Evolutionary conservation across 768 basidiomycete genomes (phyloP).

Genomic region (Cyathus striatus): DNA sequence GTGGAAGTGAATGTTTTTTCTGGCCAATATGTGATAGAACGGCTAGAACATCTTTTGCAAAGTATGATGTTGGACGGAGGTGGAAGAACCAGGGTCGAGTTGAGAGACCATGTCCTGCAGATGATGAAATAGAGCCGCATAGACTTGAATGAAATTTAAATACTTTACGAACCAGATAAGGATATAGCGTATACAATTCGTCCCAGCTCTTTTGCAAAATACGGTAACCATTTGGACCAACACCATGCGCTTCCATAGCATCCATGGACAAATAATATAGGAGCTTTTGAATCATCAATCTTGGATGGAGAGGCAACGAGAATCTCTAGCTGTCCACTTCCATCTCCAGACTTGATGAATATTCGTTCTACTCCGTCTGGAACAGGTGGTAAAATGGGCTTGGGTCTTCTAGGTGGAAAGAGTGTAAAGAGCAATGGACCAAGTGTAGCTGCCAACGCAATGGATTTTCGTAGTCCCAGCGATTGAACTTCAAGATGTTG

Average conservation of each 20-base stretch:
- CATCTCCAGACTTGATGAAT: conserved; percentile 7
- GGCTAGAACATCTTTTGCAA: conserved; percentile 2
- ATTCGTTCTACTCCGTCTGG: conserved; percentile 3
- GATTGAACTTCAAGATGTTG: too few species aligned
- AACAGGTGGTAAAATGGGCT: conserved; percentile 2
- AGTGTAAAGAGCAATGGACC: neutral
- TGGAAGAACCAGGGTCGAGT: conserved; percentile 5
- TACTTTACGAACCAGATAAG: conserved; percentile 6
- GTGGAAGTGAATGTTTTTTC: neutral
- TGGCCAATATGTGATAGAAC: conserved; percentile 2
- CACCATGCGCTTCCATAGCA: conserved; percentile 9
- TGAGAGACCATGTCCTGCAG: conserved; percentile 4
- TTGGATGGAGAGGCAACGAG: conserved; percentile 5
- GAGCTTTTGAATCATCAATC: neutral
- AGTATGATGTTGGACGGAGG: conserved; percentile 2
- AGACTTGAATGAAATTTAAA: neutral
- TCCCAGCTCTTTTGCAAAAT: conserved; percentile 8
- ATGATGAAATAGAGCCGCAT: too few species aligned
- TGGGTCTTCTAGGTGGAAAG: neutral
- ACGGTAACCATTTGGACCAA: conserved; percentile 8
- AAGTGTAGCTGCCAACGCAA: too few species aligned
- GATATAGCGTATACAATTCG: conserved; percentile 8
- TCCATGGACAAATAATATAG: conserved; percentile 9
- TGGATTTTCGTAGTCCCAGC: too few species aligned
- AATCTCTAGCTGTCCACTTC: conserved; percentile 6